Evolutionary conservation across 2,329 filamentous ascomycete genomes (phyloP), one percentile per base, ranked within the genome.

Genomic region (Diaporthe citriasiana): DNA sequence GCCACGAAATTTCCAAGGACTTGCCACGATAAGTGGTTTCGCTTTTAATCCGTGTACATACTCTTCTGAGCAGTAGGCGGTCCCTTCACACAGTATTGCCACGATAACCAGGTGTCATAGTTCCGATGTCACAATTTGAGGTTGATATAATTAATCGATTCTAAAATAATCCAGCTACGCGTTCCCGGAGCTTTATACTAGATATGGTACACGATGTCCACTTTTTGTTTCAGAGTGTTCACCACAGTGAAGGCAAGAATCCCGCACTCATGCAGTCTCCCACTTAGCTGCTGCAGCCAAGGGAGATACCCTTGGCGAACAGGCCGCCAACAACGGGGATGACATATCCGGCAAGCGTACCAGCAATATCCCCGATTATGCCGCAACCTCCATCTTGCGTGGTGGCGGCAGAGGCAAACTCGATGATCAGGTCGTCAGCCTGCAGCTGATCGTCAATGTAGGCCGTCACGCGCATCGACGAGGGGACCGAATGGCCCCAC

Each of bases 401-500:
- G 5, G 12, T n/a, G 1, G 55, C 55, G 9, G n/a, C 8, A 5
- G 76, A 71, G 2, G 25, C 45, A 9, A 77, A 76, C 51, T 75
- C 74, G 35, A 77, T 65, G 17, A 72, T 75, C 47, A 77, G 25
- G 47, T 75, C 73, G 42, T 77, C 76, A 10, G 76, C 50, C 30
- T 75, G 75, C 27, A 77, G 71, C 4, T 27, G 51, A 17, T 70
- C 76, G 33, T 77, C 76, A 25, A 74, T 70, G 71, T 76, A 77
- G 12, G 75, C 68, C 45, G 70, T 76, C 40, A 76, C 70, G 27
- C 70, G 71, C 68, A 77, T 59, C 22, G 69, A 66, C 50, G 75
- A 74, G 22, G 76, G 76, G 17, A 77, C 75, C 71, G 72, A 70
- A 63, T 75, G 73, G 30, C 73, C 76, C 73, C 71, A 76, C 3